A percentile compares a stretch with the other conserved stretches of the same genome.
phyloP scores from a whole-genome alignment of 805 yeast genomes.

The Candida maesae region DNA sequence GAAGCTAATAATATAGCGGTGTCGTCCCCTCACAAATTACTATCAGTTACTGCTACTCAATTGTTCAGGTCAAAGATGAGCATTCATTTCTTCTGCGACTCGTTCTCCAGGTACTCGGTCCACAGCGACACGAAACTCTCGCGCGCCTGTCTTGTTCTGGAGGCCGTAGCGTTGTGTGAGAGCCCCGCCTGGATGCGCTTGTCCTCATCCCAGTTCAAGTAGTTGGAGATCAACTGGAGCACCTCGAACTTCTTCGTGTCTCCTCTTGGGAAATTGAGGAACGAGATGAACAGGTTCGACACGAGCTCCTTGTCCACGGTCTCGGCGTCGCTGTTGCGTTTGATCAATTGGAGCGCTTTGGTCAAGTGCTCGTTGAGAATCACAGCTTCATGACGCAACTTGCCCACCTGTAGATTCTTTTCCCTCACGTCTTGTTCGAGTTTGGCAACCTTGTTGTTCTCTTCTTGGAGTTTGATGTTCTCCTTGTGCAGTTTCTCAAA shows the following conservation, averaged over 20 bases:
- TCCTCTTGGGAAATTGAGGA: slow-evolving; percentile 83
- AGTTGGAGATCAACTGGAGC: slow-evolving; percentile 74
- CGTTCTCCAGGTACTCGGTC: slow-evolving; percentile 78
- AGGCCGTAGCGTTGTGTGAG: slow-evolving; percentile 31
- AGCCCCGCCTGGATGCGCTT: slow-evolving; percentile 76
- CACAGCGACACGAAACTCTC: slow-evolving; percentile 68
- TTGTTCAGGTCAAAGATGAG: not conserved
- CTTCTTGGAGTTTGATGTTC: slow-evolving; percentile 22
- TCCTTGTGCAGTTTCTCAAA: slow-evolving; percentile 26
- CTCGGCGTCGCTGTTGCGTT: slow-evolving; percentile 69
- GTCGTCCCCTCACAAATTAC: no score
- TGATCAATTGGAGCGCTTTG: slow-evolving; percentile 83
- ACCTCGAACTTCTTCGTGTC: slow-evolving; percentile 96
- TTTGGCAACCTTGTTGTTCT: slow-evolving; percentile 27
- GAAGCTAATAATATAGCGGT: no score
- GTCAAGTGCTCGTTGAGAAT: slow-evolving; percentile 91
- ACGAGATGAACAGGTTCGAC: slow-evolving; percentile 80
- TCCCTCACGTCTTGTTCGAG: slow-evolving; percentile 56
- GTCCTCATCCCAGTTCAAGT: slow-evolving; percentile 84
- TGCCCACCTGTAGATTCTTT: slow-evolving; percentile 80
- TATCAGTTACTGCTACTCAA: no score
- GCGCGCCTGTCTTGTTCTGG: slow-evolving; percentile 18
- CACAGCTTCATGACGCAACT: slow-evolving; percentile 90
- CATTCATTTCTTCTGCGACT: slow-evolving; percentile 25
- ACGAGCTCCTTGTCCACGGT: slow-evolving; percentile 85